Conservation (phyloP, 495 filamentous ascomycete genomes). For the Trichoderma asperelloides region DNA sequence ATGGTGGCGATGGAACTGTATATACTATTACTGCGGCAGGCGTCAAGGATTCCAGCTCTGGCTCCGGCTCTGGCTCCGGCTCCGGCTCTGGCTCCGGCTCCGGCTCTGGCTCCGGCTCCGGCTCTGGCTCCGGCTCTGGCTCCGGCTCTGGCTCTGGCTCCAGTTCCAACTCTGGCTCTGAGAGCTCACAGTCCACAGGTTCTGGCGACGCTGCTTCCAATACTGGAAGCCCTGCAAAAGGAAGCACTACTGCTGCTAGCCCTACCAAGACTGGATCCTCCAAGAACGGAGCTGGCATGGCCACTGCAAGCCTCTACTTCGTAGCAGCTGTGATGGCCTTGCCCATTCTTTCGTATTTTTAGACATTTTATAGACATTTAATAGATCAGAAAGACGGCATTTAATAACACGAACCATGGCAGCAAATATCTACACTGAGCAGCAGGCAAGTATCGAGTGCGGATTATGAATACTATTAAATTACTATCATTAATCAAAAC, state of each 20-base stretch:
- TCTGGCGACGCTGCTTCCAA: background rate
- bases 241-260: background rate
- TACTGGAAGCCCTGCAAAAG: background rate
- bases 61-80: background rate
- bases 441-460: background rate
- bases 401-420: background rate
- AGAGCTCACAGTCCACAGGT: background rate
- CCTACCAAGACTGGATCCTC: background rate
- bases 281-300: background rate
- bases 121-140: background rate
- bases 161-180: background rate
- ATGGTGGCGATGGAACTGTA: background rate
- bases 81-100: background rate
- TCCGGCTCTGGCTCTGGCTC: background rate
- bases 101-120: background rate
- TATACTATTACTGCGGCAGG: background rate
- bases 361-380: background rate
- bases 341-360: background rate
- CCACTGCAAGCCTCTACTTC: background rate
- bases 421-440: background rate
- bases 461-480: background rate
- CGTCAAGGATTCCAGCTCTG: background rate
- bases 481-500: background rate
- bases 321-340: background rate
- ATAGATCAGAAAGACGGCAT: background rate